Evolutionary conservation across 495 filamentous ascomycete species (phyloP).

Genomic region (Lasiosphaeria ovina): DNA sequence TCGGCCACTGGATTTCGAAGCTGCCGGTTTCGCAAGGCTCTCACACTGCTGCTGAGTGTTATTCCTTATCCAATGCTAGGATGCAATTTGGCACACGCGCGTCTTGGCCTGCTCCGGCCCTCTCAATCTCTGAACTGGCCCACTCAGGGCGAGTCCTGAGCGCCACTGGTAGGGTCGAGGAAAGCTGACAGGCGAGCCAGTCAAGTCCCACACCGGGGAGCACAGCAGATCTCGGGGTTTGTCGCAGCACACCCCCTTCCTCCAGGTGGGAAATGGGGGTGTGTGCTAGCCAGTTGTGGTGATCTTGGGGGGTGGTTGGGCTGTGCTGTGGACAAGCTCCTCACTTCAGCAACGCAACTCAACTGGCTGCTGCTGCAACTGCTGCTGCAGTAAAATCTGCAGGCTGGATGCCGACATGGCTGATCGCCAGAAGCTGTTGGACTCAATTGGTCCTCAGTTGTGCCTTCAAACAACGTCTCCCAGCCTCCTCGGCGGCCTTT

Average conservation of each 20-base stretch:
- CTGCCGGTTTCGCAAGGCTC: too few relatives aligned
- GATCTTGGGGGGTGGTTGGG: constrained; percentile 11
- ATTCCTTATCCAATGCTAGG: not conserved
- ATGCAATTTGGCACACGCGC: constrained; percentile 6
- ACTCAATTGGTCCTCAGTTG: constrained; percentile 24
- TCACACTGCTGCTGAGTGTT: not conserved
- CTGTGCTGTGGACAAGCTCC: not conserved
- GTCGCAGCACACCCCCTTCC: constrained; percentile 17
- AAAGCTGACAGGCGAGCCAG: constrained; percentile 8
- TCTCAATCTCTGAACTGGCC: constrained; percentile 19
- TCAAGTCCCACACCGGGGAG: constrained; percentile 16
- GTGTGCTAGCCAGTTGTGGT: constrained; percentile 18
- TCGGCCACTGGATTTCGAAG: too few relatives aligned
- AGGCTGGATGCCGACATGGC: constrained; percentile 20
- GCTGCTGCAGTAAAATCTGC: constrained; percentile 29
- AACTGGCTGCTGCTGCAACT: constrained; percentile 9
- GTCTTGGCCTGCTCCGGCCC: constrained; percentile 9
- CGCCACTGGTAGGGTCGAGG: constrained; percentile 16
- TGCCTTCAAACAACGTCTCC: constrained; percentile 14
- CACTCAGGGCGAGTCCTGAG: constrained; percentile 15
- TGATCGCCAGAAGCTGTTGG: constrained; percentile 20
- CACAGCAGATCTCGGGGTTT: constrained; percentile 24
- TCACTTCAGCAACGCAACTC: constrained; percentile 6
- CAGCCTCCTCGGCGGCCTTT: constrained; percentile 24
- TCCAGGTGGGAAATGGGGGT: constrained; percentile 7